phyloP scores from a whole-genome alignment of 371 early-diverging fungal species.

The Mortierella sp. region DNA sequence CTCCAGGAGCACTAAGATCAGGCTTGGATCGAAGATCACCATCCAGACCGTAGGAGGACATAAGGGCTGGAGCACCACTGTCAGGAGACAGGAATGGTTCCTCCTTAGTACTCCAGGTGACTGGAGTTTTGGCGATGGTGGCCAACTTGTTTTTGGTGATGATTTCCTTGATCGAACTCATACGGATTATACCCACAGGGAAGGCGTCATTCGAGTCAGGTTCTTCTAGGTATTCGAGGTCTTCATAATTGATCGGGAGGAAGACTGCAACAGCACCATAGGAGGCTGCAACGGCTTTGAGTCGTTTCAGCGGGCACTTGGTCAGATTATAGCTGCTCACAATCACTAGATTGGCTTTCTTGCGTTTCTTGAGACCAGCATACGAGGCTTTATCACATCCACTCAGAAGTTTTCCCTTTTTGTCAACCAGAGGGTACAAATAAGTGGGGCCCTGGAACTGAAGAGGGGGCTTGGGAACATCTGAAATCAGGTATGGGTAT shows the following conservation, averaged over 20 bases:
- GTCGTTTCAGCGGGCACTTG: too few species aligned
- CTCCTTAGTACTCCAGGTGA: slow-evolving; percentile 10
- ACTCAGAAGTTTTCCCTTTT: slow-evolving; percentile 40
- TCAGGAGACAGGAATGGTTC: slow-evolving; percentile 28
- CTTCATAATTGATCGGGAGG: slow-evolving; percentile 56
- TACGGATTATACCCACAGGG: too few species aligned
- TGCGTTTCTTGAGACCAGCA: slow-evolving; percentile 41
- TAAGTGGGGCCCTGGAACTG: slow-evolving; percentile 1
- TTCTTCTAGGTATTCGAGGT: slow-evolving; percentile 36
- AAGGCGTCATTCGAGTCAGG: too few species aligned
- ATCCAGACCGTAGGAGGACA: slow-evolving; percentile 72
- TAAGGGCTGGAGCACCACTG: slow-evolving; percentile 58
- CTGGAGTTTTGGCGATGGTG: background rate
- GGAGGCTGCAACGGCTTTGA: slow-evolving; percentile 61
- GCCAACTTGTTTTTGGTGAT: slow-evolving; percentile 41
- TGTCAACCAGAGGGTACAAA: slow-evolving; percentile 15
- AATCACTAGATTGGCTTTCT: slow-evolving; percentile 57
- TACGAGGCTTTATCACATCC: slow-evolving; percentile 57
- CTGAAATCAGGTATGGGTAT: slow-evolving; percentile 9
- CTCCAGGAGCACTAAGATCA: slow-evolving; percentile 76
- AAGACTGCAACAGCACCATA: slow-evolving; percentile 72
- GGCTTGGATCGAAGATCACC: slow-evolving; percentile 77
- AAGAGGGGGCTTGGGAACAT: too few species aligned
- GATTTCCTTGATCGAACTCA: slow-evolving; percentile 50
- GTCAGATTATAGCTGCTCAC: too few species aligned